Conservation (phyloP, 2,329 filamentous ascomycete genomes). For the Sporothrix euskadiensis region DNA sequence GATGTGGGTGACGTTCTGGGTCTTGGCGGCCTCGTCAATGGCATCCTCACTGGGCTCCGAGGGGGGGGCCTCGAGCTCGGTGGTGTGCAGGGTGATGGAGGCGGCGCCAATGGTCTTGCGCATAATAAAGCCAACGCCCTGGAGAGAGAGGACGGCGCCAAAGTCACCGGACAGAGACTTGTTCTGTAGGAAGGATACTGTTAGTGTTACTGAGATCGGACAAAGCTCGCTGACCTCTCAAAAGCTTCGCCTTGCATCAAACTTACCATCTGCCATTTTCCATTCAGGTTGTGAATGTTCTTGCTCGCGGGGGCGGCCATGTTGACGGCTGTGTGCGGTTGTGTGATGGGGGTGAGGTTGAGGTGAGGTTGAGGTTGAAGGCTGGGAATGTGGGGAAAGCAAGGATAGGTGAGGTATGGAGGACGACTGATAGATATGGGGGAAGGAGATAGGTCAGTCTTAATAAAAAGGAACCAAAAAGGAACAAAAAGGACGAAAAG, state of each 20-base stretch:
- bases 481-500: not conserved
- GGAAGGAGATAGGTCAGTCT: not conserved
- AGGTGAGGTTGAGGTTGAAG: not conserved
- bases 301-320: constrained; percentile 73
- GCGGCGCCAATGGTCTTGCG: constrained; percentile 72
- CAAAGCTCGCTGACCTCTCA: no score
- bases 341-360: not conserved
- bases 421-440: not conserved
- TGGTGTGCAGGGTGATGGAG: constrained; percentile 65
- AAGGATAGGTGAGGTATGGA: not conserved
- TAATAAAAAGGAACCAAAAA: not conserved
- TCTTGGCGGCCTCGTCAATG: constrained; percentile 30
- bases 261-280: constrained; percentile 67
- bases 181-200: constrained; percentile 56
- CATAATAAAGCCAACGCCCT: constrained; percentile 69
- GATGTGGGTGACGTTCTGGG: constrained; percentile 54
- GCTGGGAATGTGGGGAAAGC: not conserved
- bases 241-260: not conserved
- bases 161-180: constrained; percentile 68
- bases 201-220: not conserved
- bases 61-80: constrained; percentile 53
- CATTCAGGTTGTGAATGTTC: constrained; percentile 67
- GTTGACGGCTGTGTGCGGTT: constrained; percentile 38
- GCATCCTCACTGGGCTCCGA: constrained; percentile 42
- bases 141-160: constrained; percentile 69